Evolutionary conservation across 148 eudicot genomes (phyloP), one percentile per base, ranked within the genome.

Genomic region (Vaccinium myrtillus): DNA sequence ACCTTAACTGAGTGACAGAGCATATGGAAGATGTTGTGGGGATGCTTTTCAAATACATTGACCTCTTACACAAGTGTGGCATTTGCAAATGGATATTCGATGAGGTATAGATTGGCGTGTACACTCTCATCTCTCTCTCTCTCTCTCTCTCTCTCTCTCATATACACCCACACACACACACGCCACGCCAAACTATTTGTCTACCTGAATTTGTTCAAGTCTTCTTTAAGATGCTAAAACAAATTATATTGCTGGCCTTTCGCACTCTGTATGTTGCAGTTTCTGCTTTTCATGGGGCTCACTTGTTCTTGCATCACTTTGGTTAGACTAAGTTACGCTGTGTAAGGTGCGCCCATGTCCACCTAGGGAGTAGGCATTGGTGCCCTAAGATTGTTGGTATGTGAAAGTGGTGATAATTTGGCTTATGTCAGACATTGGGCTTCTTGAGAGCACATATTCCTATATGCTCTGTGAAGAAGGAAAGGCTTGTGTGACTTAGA

Each of bases 21-120:
- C 73, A 67, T 67, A 25, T 67, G 73, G 73, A 67, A 67, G 73
- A 67, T 67, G 36, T 67, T 67, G 73, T 67, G 73, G 73, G 73
- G 73, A 67, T 67, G 73, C 73, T 67, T 25, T 67, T 67, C 73
- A 67, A 67, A 67, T 67, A 67, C 11, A 67, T 67, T 10, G 73
- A 67, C 73, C 73, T 25, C 73, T 67, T 67, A 25, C 32, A 67
- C 25, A 10, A 67, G 36, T 11, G 73, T 67, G 73, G 73, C 14
- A 25, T 25, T 67, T 67, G 73, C 30, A n/a, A 25, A 67, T 67
- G 73, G 73, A 67, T 67, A 67, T 67, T 67, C 6, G 11, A 67
- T 67, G 73, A 67, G 71, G 71, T 65, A 23, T 65, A 25, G 71
- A 8, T 23, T 23, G 1, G 36, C 32, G 6, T 65, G 36, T 30